Percentiles rank a stretch among this genome's conserved stretches.
phyloP scores from a whole-genome alignment of 2,329 filamentous ascomycete species.

The Ilyonectria mors-panacis region DNA sequence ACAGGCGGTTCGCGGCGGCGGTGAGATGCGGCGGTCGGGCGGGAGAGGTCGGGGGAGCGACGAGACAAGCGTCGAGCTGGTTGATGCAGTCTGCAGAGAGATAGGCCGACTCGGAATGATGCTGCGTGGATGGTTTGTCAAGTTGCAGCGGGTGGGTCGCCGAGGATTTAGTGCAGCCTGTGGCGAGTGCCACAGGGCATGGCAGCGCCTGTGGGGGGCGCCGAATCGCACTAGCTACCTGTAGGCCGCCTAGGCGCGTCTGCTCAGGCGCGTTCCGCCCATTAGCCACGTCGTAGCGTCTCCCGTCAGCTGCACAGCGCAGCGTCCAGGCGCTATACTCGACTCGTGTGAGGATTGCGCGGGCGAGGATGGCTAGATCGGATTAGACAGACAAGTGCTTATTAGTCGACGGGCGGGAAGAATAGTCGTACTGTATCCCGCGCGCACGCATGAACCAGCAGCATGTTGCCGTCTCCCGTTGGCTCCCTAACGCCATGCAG shows the following conservation, averaged over 20 bases:
- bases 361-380: background rate
- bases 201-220: constrained; percentile 15
- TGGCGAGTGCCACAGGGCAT: background rate
- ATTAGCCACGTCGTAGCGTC: background rate
- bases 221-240: constrained; percentile 19
- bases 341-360: background rate
- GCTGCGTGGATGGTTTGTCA: constrained; percentile 2
- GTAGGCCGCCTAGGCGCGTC: constrained; percentile 11
- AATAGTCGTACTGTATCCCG: background rate
- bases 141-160: constrained; percentile 19
- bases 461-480: background rate
- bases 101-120: constrained; percentile 17
- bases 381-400: constrained; percentile 3
- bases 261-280: constrained; percentile 25
- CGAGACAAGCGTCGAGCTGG: constrained; percentile 14
- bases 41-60: constrained; percentile 17
- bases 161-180: constrained; percentile 12
- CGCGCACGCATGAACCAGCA: constrained; percentile 26
- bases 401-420: background rate
- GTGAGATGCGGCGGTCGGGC: constrained; percentile 1
- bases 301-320: background rate
- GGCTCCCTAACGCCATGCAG: constrained; percentile 16
- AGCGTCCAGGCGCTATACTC: background rate
- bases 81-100: constrained; percentile 12
- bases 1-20: constrained; percentile 2